Conservation (phyloP, 2,329 filamentous ascomycete species). For the Alternaria atra region DNA sequence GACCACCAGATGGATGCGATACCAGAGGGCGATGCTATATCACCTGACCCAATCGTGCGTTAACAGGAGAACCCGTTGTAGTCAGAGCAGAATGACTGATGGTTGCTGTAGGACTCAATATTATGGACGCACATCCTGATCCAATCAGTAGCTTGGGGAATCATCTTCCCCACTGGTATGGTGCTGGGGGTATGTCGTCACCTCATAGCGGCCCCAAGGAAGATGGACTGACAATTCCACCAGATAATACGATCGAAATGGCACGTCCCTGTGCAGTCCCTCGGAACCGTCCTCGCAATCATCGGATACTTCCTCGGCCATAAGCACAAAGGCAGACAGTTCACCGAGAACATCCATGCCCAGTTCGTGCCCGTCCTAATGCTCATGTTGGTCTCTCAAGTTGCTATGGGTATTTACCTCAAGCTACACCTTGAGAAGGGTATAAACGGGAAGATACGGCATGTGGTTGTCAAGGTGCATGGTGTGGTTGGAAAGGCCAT, state of each 20-base stretch:
- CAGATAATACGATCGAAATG: conserved; percentile 89
- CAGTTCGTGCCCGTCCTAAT: conserved; percentile 83
- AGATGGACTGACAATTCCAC: conserved; percentile 2
- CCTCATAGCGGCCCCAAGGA: too few relatives aligned
- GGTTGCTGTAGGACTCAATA: conserved; percentile 69
- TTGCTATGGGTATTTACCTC: conserved; percentile 84
- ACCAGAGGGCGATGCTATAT: conserved; percentile 50
- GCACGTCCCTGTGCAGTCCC: conserved; percentile 88
- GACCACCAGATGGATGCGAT: conserved; percentile 54
- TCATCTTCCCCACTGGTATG: conserved; percentile 95
- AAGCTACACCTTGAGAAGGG: conserved; percentile 89
- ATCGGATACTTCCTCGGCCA: conserved; percentile 92
- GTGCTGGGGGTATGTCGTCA: conserved; percentile 80
- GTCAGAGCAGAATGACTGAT: conserved; percentile 21
- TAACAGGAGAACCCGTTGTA: neutral
- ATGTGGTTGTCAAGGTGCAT: conserved; percentile 75
- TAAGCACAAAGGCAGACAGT: conserved; percentile 87
- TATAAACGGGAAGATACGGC: conserved; percentile 79
- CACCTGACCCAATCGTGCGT: conserved; percentile 48
- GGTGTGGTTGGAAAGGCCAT: conserved; percentile 86
- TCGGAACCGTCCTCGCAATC: conserved; percentile 78
- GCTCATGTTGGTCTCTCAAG: conserved; percentile 78
- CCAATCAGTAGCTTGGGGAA: conserved; percentile 85
- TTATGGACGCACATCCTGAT: conserved; percentile 95
- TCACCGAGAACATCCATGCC: conserved; percentile 74